phyloP scores from a whole-genome alignment of 331 rosid genomes.

The Acacia concinna region DNA sequence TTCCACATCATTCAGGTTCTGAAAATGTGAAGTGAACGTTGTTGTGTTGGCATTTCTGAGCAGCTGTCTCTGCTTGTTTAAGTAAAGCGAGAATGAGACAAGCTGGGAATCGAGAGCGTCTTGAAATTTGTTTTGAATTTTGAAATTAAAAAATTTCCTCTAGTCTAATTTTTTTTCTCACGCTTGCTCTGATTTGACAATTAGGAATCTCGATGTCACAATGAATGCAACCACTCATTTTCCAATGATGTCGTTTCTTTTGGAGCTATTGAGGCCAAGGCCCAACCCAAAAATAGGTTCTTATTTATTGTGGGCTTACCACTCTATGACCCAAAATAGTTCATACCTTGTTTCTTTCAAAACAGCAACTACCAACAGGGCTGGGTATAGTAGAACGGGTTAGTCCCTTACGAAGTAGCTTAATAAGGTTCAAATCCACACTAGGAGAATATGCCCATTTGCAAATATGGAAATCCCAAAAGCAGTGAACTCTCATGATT shows the following conservation, averaged over 20 bases:
- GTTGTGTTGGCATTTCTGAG: neutral
- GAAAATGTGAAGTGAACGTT: neutral
- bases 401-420: no score
- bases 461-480: no score
- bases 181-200: conserved; percentile 12
- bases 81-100: neutral
- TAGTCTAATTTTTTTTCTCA: neutral
- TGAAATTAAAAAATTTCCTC: conserved; percentile 32
- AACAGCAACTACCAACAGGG: no score
- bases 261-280: neutral
- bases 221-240: neutral
- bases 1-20: neutral
- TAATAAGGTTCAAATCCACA: no score
- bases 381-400: no score
- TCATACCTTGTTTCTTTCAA: no score
- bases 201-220: neutral
- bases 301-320: neutral
- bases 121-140: conserved; percentile 43
- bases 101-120: neutral
- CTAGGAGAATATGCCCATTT: no score
- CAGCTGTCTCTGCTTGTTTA: conserved; percentile 16
- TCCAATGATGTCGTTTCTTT: neutral
- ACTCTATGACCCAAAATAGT: neutral
- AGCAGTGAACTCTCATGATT: no score
- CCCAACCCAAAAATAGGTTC: neutral